Evolutionary conservation across 2,329 filamentous ascomycete genomes (phyloP).

Genomic region (Aspergillus quadricinctus): DNA sequence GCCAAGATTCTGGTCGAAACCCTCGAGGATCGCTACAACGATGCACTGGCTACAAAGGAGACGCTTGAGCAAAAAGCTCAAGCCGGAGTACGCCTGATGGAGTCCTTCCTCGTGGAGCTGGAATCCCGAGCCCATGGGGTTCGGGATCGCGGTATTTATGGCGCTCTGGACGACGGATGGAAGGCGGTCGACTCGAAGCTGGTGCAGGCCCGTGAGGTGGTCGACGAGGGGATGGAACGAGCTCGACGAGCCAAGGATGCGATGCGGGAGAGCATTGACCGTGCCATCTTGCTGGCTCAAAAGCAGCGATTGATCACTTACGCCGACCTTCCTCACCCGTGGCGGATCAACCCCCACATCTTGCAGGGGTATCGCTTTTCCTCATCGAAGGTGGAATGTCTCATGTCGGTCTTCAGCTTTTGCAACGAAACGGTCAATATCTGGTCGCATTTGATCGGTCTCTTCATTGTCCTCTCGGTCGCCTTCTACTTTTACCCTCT

Average conservation of each 20-base stretch:
- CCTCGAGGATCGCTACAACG: conserved; percentile 80
- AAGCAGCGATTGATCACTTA: conserved; percentile 82
- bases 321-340: conserved; percentile 83
- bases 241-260: conserved; percentile 78
- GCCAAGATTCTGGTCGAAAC: conserved; percentile 90
- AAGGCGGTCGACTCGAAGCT: conserved; percentile 77
- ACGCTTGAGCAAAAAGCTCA: conserved; percentile 89
- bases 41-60: conserved; percentile 76
- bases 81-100: conserved; percentile 80
- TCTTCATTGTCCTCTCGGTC: conserved; percentile 80
- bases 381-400: conserved; percentile 83
- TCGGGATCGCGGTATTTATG: conserved; percentile 70
- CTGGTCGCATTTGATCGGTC: conserved; percentile 88
- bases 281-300: conserved; percentile 68
- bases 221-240: conserved; percentile 76
- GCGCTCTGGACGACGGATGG: conserved; percentile 73
- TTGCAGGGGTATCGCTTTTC: conserved; percentile 87
- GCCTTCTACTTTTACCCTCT: conserved; percentile 96
- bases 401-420: conserved; percentile 74
- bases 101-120: conserved; percentile 78
- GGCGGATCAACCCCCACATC: conserved; percentile 95
- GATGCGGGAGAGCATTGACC: conserved; percentile 78
- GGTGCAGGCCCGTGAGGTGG: conserved; percentile 67
- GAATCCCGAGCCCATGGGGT: conserved; percentile 78
- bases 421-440: conserved; percentile 98